phyloP scores from a whole-genome alignment of 2,329 filamentous ascomycete genomes.

The Aureobasidium sp. region DNA sequence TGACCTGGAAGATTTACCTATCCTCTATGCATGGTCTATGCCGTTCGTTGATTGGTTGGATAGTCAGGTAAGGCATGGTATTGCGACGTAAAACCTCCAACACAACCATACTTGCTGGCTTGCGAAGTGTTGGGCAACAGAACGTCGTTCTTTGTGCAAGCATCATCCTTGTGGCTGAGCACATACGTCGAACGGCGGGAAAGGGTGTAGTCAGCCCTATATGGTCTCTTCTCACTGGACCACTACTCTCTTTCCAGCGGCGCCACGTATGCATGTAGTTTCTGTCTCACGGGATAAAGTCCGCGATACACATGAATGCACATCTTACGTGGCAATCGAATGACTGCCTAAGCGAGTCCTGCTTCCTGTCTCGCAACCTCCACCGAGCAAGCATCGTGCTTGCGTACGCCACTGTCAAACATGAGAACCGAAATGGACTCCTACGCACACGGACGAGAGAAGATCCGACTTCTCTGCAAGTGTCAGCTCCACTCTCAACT shows the following conservation, averaged over 20 bases:
- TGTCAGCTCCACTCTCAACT: background rate
- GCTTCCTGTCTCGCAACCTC: background rate
- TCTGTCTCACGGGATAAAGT: background rate
- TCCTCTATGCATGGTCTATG: background rate
- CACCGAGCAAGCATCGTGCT: background rate
- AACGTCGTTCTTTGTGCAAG: background rate
- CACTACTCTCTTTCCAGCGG: no score
- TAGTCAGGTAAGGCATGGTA: no score
- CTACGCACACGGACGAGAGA: background rate
- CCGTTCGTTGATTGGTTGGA: background rate
- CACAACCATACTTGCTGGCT: background rate
- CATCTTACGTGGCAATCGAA: background rate
- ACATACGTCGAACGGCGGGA: no score
- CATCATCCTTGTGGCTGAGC: background rate
- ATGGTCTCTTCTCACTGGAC: no score
- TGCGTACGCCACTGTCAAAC: background rate
- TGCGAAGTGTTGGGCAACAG: background rate
- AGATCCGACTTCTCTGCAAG: background rate
- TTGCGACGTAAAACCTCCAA: no score
- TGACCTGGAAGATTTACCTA: background rate
- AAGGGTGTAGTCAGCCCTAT: no score
- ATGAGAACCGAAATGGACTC: background rate
- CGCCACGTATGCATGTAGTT: no score
- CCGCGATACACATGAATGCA: background rate
- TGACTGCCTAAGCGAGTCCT: background rate